Evolutionary conservation across 352 stramenopile species (phyloP), one percentile per base, ranked within the genome.

Genomic region (Globisporangium splendens): DNA sequence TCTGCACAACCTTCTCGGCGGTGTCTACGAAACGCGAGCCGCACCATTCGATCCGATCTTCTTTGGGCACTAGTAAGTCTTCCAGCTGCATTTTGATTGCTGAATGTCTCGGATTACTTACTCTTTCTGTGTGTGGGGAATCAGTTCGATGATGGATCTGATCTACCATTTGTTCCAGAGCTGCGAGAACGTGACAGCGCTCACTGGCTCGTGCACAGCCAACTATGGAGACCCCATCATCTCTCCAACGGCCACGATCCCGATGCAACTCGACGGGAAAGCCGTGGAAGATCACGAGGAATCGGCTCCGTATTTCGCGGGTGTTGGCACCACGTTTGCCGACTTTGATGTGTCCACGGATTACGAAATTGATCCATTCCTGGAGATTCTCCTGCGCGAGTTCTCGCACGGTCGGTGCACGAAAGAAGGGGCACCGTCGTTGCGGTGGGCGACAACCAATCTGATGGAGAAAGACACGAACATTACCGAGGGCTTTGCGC

Each of bases 121-220:
- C 15, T 58, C 39, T 46, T 50, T 13, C 24, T 11, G 46, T 54
- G 42, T 50, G 0, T 58, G 47, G n/a, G 12, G 59, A 35, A 46
- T 51, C 24, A 77, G 60, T 47, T 68, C 78, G 21, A 85, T 74
- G 61, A 31, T 83, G 5, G 81, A 88, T 22, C 66, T 84, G 56
- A 55, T 88, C 43, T 91, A 87, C 53, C 77, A 79, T 41, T 75
- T 89, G 50, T 77, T 78, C 52, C 77, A 88, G 57, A 73, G 64
- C 42, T 91, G 78, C 62, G 81, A 75, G 47, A 65, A 70, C 56
- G 78, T 54, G 44, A 18, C 64, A 56, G 49, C 59, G 50, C 52
- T 90, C 15, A 72, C 73, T 0, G 67, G 68, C 0, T 59, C 66
- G 0, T 72, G 67, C 47, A 61, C 28, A 35, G 28, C 28, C 55